phyloP scores from a whole-genome alignment of 139 green algal genomes.

The Ettlia oleoabundans region DNA sequence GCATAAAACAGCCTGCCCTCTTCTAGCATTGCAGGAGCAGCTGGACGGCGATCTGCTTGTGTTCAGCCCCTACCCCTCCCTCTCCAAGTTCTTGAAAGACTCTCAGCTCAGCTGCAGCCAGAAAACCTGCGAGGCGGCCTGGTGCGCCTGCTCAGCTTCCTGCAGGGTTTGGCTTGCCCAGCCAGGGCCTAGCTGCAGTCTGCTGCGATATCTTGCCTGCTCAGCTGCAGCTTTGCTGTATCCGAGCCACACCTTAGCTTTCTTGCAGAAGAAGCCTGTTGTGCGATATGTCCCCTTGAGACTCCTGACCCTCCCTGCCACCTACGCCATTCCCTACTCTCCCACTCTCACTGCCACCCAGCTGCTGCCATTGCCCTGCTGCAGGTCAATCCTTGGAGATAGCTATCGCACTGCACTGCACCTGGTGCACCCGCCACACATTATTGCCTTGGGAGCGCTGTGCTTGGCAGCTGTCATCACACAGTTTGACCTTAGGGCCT shows the following conservation, averaged over 20 bases:
- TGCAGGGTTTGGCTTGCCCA: no score
- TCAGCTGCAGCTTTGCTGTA: no score
- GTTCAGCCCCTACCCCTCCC: conserved; percentile 69
- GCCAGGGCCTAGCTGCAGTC: no score
- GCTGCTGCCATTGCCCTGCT: background rate
- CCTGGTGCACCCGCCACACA: conserved; percentile 71
- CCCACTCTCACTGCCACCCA: background rate
- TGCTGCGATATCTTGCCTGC: no score
- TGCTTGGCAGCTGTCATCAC: conserved; percentile 55
- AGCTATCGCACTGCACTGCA: conserved; percentile 61
- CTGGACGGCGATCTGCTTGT: conserved; percentile 77
- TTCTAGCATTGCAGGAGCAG: conserved; percentile 60
- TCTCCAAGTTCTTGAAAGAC: conserved; percentile 27
- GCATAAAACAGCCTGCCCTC: no score
- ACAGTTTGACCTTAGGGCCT: conserved; percentile 43
- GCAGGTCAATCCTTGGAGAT: conserved; percentile 72
- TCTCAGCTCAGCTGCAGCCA: background rate
- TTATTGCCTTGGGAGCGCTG: conserved; percentile 72
- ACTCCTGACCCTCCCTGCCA: no score
- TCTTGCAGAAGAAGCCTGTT: no score
- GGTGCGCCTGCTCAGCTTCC: no score
- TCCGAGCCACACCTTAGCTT: no score
- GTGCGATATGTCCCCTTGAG: no score
- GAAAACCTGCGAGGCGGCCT: conserved; percentile 19
- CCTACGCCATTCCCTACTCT: no score